Conservation (phyloP, 352 stramenopile genomes). For the Globisporangium lucens region DNA sequence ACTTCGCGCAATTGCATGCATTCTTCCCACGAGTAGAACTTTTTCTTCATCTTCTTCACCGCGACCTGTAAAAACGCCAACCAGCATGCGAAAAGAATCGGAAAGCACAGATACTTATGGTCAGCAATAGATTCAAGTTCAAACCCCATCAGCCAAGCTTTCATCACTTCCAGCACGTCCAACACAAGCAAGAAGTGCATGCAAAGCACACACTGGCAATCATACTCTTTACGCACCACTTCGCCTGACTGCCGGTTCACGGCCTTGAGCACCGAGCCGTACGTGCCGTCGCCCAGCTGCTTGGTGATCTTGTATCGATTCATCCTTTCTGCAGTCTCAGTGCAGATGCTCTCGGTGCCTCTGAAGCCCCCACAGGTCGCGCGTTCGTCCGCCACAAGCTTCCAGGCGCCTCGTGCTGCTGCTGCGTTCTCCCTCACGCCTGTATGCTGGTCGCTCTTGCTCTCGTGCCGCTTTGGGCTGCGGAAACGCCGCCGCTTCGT, state of each 20-base stretch:
- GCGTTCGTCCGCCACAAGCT: neutral
- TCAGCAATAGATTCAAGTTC: neutral
- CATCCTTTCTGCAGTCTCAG: conserved; percentile 34
- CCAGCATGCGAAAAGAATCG: neutral
- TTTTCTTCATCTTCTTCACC: conserved; percentile 98
- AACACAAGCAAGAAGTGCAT: too few species aligned
- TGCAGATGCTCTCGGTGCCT: neutral
- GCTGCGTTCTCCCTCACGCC: neutral
- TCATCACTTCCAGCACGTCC: too few species aligned
- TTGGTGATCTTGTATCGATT: conserved; percentile 96
- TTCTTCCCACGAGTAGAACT: conserved; percentile 95
- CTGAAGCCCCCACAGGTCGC: neutral
- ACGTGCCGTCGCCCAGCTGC: conserved; percentile 94
- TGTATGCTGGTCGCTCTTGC: neutral
- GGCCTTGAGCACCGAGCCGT: conserved; percentile 94
- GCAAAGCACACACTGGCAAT: neutral
- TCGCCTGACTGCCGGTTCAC: conserved; percentile 92
- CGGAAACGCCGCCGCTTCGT: neutral
- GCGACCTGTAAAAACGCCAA: conserved; percentile 64
- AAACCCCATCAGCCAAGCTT: too few species aligned
- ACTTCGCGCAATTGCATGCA: conserved; percentile 97
- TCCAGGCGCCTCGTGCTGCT: neutral
- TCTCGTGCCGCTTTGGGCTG: neutral
- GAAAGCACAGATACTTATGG: neutral
- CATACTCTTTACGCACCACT: conserved; percentile 56